Evolutionary conservation across 2,329 filamentous ascomycete species (phyloP), one percentile per base, ranked within the genome.

Genomic region (Zasmidium citrigriseum): DNA sequence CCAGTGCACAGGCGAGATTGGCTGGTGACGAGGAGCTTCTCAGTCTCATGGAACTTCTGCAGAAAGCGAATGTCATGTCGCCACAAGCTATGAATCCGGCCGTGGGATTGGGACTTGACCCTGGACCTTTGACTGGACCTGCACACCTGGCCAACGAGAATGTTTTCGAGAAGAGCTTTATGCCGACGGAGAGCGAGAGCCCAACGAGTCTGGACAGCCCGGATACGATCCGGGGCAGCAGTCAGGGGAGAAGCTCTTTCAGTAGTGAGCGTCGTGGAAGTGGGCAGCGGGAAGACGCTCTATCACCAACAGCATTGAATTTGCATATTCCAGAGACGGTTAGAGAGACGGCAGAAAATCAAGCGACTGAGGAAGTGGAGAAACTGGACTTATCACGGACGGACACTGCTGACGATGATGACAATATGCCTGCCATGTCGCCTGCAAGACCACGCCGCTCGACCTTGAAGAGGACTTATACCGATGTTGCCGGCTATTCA

Each of bases 31-130:
- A 90, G 52, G 93, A 97, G 67, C 84, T 92, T 49, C 91, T 97
- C 75, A 89, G 88, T 69, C 92, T 96, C 89, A 85, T 97, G 75
- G 93, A 98, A 70, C 80, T 97, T 57, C 79, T 97, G 61, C 88
- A 90, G 46, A 87, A 88, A 68, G 90, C 93, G 48, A 90, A 93
- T 65, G 77, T 97, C 22, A 86, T 93, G 55, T 88, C 86, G 18
- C 83, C 86, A 38, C 86, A 87, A 54, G 87, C 86, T 61, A 73
- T 87, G 27, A 82, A 80, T 50, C 25, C 48, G 20, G 41, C 55
- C n/a, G 75, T 79, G 65, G 80, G 78, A 14, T 64, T 81, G 60
- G 77, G 77, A 20, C 60, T 75, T 72, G 64, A 74, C 72, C 67
- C 71, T 44, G 90, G 88, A 2, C 90, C 93, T 34, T 73, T 96